phyloP scores from a whole-genome alignment of 2,329 filamentous ascomycete genomes.

The Talaromyces sp. region DNA sequence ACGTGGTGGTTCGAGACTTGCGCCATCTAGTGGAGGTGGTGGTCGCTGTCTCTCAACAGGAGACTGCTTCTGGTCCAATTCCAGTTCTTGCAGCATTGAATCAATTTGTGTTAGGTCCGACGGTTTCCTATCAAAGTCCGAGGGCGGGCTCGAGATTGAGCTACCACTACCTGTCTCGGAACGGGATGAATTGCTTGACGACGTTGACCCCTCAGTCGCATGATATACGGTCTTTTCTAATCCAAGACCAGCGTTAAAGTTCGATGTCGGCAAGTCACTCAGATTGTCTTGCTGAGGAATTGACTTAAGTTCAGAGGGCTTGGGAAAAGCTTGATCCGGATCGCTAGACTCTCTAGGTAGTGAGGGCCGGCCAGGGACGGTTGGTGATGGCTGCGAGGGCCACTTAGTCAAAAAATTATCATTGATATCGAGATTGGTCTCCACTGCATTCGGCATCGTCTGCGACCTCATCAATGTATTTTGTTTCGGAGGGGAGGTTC shows the following conservation, averaged over 20 bases:
- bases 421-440: background rate
- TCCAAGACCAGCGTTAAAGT: slow-evolving; percentile 38
- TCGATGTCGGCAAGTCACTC: slow-evolving; percentile 25
- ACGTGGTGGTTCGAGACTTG: slow-evolving; percentile 27
- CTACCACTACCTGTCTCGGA: slow-evolving; percentile 60
- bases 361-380: slow-evolving; percentile 11
- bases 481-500: background rate
- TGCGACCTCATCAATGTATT: slow-evolving; percentile 16
- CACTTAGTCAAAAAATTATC: slow-evolving; percentile 13
- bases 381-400: slow-evolving; percentile 17
- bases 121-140: slow-evolving; percentile 33
- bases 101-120: slow-evolving; percentile 45
- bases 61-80: slow-evolving; percentile 30
- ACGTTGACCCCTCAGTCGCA: slow-evolving; percentile 60
- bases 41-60: slow-evolving; percentile 30
- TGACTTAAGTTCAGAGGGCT: background rate
- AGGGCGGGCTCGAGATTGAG: slow-evolving; percentile 59
- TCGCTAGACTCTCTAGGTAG: slow-evolving; percentile 2
- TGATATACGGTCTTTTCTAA: slow-evolving; percentile 60
- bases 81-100: slow-evolving; percentile 55
- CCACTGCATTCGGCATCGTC: slow-evolving; percentile 12
- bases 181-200: slow-evolving; percentile 61
- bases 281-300: background rate
- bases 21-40: background rate
- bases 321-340: background rate